Evolutionary conservation across 352 stramenopile genomes (phyloP).

Genomic region (Plasmopara muralis): DNA sequence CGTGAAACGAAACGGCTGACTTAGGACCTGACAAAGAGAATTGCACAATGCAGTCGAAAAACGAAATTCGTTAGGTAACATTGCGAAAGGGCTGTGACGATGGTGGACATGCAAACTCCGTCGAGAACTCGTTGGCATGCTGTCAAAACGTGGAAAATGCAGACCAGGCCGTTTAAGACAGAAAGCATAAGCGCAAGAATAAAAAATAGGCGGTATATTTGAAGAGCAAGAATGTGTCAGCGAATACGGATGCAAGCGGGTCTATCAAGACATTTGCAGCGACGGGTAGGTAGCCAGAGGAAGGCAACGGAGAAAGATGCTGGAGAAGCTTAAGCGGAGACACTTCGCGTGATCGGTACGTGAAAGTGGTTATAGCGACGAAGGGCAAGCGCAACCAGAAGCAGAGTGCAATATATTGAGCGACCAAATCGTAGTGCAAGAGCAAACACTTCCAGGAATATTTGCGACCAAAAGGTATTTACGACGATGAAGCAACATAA

Average conservation of each 20-base stretch:
- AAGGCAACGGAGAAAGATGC: conserved; percentile 17
- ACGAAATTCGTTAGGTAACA: conserved; percentile 16
- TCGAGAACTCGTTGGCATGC: conserved; percentile 6
- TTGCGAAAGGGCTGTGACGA: neutral
- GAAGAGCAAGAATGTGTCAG: neutral
- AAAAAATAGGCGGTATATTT: conserved; percentile 1
- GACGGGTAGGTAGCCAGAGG: neutral
- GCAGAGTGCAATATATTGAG: conserved; percentile 1
- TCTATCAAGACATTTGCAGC: neutral
- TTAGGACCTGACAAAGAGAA: conserved; percentile 8
- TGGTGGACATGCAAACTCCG: conserved; percentile 1
- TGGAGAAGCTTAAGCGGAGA: conserved; percentile 15
- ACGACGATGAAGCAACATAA: conserved; percentile 5
- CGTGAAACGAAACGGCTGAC: conserved; percentile 7
- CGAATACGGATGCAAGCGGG: conserved; percentile 1
- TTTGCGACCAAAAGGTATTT: conserved; percentile 1
- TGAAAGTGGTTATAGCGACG: conserved; percentile 1
- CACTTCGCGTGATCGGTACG: neutral
- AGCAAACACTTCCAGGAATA: neutral
- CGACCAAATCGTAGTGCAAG: conserved; percentile 7
- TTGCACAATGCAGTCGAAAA: conserved; percentile 10
- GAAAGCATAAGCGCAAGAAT: conserved; percentile 1
- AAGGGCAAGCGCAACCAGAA: conserved; percentile 6
- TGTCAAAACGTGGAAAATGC: conserved; percentile 1
- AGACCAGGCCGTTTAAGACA: conserved; percentile 5